Percentiles rank a stretch among this genome's conserved stretches.
Evolutionary conservation across 331 rosid species (phyloP).

Genomic region (Malus hybrid): DNA sequence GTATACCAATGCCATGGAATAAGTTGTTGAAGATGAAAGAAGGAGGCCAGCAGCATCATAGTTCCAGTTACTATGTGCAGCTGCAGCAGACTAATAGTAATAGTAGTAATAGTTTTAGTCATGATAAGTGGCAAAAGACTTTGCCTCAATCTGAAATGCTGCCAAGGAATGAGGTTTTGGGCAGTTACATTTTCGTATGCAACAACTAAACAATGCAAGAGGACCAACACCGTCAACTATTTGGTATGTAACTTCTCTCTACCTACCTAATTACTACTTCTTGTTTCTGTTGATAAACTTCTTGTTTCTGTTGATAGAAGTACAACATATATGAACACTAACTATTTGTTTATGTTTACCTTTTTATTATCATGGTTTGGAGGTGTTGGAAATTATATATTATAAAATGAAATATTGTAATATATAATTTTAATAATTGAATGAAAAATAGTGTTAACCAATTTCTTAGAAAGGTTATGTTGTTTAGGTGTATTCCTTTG

Average conservation of each 20-base stretch:
- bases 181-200: slow-evolving; percentile 23
- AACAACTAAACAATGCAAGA: slow-evolving; percentile 27
- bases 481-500: no score
- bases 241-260: slow-evolving; percentile 4
- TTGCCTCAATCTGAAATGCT: slow-evolving; percentile 21
- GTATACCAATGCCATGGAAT: background rate
- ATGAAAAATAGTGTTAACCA: no score
- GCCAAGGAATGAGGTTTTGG: slow-evolving; percentile 23
- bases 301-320: background rate
- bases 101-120: background rate
- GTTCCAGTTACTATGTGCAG: background rate
- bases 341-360: no score
- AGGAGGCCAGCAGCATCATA: background rate
- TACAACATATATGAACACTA: no score
- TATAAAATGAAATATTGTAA: no score
- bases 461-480: no score
- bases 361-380: background rate
- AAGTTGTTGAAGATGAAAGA: background rate
- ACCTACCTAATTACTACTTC: background rate
- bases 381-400: background rate
- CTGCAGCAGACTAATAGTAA: background rate
- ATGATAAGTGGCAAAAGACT: slow-evolving; percentile 6
- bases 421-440: no score
- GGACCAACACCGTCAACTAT: slow-evolving; percentile 25
- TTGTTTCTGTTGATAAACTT: background rate